phyloP scores from a whole-genome alignment of 371 early-diverging fungal genomes.

The Mucor circinelloides region DNA sequence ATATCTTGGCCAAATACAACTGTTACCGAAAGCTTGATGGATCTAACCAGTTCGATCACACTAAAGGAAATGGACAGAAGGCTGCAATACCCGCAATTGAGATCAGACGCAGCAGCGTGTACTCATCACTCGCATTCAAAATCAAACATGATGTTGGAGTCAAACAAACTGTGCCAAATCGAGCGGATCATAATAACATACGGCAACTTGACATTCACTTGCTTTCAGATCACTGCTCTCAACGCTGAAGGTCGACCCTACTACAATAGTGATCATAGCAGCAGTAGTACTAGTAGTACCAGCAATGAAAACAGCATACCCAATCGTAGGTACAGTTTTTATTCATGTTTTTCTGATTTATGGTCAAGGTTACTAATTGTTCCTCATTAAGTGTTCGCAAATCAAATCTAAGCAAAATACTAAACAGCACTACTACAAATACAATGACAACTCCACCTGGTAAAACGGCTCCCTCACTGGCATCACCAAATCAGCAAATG shows the following conservation, averaged over 20 bases:
- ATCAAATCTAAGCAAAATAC: constrained; percentile 4
- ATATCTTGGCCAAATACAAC: constrained; percentile 10
- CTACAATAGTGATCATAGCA: background rate
- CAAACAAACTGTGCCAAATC: constrained; percentile 25
- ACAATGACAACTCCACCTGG: background rate
- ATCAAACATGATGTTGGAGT: constrained; percentile 13
- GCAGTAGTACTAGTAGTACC: background rate
- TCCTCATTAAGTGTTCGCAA: background rate
- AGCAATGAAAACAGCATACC: background rate
- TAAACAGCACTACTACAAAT: background rate
- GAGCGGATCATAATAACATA: constrained; percentile 37
- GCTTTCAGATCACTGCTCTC: constrained; percentile 25
- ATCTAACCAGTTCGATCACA: background rate
- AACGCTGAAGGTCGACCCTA: background rate
- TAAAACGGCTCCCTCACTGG: background rate
- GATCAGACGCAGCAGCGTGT: constrained; percentile 20
- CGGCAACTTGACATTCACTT: constrained; percentile 32
- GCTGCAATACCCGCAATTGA: background rate
- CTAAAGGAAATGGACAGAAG: constrained; percentile 4
- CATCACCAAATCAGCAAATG: background rate
- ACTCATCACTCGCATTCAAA: constrained; percentile 34
- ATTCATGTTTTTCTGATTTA: background rate
- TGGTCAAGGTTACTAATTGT: background rate
- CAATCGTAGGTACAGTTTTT: background rate
- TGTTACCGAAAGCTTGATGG: background rate